phyloP scores from a whole-genome alignment of 192 early-diverging fungal genomes.

The Entophlyctis luteolus region DNA sequence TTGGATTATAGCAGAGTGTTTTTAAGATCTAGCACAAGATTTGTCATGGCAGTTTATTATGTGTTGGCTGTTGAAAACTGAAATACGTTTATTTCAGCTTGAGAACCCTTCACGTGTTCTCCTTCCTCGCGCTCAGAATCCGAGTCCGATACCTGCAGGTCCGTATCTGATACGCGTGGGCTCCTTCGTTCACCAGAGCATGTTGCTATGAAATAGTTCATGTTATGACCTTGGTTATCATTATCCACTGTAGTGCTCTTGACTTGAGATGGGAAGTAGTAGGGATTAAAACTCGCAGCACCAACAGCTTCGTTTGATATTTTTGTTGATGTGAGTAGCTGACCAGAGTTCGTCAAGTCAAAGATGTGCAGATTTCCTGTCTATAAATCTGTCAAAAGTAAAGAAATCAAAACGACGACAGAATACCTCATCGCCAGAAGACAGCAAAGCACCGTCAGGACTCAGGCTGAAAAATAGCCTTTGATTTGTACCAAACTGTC shows the following conservation, averaged over 20 bases:
- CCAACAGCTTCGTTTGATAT: neutral
- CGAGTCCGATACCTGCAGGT: neutral
- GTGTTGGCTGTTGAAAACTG: too few relatives aligned
- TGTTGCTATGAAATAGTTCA: slow-evolving; percentile 1
- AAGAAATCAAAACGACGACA: neutral
- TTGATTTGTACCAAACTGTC: slow-evolving; percentile 5
- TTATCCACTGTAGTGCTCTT: neutral
- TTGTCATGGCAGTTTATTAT: too few relatives aligned
- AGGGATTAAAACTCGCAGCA: neutral
- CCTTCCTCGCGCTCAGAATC: neutral
- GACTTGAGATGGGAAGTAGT: neutral
- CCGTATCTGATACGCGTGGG: neutral
- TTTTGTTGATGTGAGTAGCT: neutral
- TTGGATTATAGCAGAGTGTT: too few relatives aligned
- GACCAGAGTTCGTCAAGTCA: neutral
- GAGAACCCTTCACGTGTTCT: neutral
- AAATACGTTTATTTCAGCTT: slow-evolving; percentile 8
- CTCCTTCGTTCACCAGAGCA: slow-evolving; percentile 3
- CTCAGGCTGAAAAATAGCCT: neutral
- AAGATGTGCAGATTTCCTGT: neutral
- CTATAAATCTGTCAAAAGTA: too few relatives aligned
- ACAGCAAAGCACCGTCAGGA: neutral
- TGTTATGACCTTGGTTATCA: neutral
- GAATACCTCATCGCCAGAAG: slow-evolving; percentile 2
- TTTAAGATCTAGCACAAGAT: too few relatives aligned